Evolutionary conservation across 2,329 filamentous ascomycete species (phyloP).

Genomic region (Sclerotinia minor): DNA sequence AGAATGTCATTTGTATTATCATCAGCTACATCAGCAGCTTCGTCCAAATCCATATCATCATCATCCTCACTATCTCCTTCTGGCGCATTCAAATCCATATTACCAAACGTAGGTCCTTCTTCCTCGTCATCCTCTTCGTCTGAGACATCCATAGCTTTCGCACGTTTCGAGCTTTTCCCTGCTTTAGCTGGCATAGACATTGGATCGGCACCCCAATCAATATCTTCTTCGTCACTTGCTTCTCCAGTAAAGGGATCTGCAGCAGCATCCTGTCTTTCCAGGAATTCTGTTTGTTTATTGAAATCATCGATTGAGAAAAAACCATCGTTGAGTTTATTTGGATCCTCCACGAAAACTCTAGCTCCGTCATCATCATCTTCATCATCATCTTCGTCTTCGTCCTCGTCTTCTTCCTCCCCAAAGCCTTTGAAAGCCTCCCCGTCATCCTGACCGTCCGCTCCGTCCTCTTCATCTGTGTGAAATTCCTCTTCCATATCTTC

Average conservation of each 20-base stretch:
- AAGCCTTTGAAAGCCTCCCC: constrained; percentile 41
- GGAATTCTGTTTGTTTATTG: constrained; percentile 87
- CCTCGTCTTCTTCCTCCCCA: constrained; percentile 41
- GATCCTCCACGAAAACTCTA: constrained; percentile 67
- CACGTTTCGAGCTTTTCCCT: constrained; percentile 39
- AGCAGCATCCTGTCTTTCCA: constrained; percentile 80
- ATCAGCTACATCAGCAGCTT: constrained; percentile 54
- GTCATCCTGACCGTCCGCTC: constrained; percentile 35
- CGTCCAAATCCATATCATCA: constrained; percentile 53
- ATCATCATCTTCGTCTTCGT: constrained; percentile 50
- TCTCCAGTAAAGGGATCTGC: constrained; percentile 73
- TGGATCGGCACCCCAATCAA: constrained; percentile 86
- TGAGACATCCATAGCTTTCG: constrained; percentile 40
- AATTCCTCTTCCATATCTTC: constrained; percentile 42
- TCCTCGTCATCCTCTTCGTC: constrained; percentile 52
- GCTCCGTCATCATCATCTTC: constrained; percentile 52
- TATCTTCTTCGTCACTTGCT: constrained; percentile 78
- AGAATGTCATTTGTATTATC: constrained; percentile 84
- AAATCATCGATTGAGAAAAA: constrained; percentile 99
- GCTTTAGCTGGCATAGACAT: constrained; percentile 47
- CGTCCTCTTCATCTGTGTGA: constrained; percentile 42
- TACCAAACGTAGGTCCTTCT: constrained; percentile 81
- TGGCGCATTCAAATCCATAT: constrained; percentile 71
- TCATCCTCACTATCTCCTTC: constrained; percentile 67
- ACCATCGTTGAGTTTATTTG: constrained; percentile 87